Percentiles rank a stretch among this genome's conserved stretches.
phyloP scores from a whole-genome alignment of 2,329 filamentous ascomycete genomes.

The Hirsutella thompsonii region DNA sequence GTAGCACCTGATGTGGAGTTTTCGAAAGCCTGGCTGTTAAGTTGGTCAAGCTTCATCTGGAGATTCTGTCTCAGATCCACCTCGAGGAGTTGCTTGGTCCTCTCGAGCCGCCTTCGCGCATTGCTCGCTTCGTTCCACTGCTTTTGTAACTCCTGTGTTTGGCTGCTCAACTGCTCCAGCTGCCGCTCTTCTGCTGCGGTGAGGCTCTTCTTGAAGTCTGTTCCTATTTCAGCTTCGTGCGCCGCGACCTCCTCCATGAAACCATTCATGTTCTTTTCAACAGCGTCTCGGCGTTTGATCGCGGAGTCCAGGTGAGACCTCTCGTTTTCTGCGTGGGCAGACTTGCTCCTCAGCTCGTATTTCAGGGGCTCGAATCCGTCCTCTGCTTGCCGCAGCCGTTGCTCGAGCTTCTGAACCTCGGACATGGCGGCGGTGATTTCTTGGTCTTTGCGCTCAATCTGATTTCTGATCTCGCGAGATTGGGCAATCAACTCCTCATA shows the following conservation, averaged over 20 bases:
- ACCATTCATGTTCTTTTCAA: slow-evolving; percentile 62
- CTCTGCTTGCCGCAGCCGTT: slow-evolving; percentile 64
- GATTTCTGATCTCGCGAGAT: slow-evolving; percentile 49
- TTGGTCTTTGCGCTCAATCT: slow-evolving; percentile 72
- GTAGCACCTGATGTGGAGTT: slow-evolving; percentile 44
- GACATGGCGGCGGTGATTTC: slow-evolving; percentile 79
- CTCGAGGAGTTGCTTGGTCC: slow-evolving; percentile 71
- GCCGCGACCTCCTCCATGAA: slow-evolving; percentile 63
- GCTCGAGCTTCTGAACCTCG: slow-evolving; percentile 70
- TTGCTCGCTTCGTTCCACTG: slow-evolving; percentile 65
- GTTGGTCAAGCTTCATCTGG: slow-evolving; percentile 73
- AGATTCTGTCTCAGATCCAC: slow-evolving; percentile 83
- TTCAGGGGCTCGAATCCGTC: slow-evolving; percentile 70
- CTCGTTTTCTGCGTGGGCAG: slow-evolving; percentile 60
- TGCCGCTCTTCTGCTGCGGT: slow-evolving; percentile 70
- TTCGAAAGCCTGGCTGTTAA: slow-evolving; percentile 66
- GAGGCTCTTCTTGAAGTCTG: slow-evolving; percentile 86
- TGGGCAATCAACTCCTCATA: slow-evolving; percentile 55
- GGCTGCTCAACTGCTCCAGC: slow-evolving; percentile 56
- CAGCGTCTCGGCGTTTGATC: slow-evolving; percentile 46
- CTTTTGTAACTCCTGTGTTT: slow-evolving; percentile 61
- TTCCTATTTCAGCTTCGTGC: slow-evolving; percentile 67
- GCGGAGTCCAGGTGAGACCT: slow-evolving; percentile 64
- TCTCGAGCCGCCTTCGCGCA: slow-evolving; percentile 64
- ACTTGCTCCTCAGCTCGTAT: slow-evolving; percentile 63